Percentiles rank a stretch among this genome's conserved stretches.
Conservation (phyloP, 108 stramenopile genomes). For the Epithemia pelagica region DNA sequence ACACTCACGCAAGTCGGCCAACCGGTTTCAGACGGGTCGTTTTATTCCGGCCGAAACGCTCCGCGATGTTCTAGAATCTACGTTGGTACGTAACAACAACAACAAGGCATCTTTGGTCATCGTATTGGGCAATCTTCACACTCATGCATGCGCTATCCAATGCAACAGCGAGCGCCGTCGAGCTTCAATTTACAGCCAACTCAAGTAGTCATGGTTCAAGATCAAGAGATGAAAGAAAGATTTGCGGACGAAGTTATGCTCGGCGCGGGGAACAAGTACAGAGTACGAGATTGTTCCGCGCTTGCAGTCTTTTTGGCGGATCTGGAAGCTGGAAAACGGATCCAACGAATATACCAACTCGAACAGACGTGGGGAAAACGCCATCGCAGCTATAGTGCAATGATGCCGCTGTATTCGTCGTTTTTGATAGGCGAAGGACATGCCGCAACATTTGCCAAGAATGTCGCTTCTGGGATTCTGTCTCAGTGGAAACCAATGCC, state of each 20-base stretch:
- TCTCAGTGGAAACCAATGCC: slow-evolving; percentile 66
- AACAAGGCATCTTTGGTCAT: background rate
- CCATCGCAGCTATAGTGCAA: slow-evolving; percentile 56
- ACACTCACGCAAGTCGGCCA: slow-evolving; percentile 38
- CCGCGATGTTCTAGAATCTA: slow-evolving; percentile 49
- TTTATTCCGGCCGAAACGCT: slow-evolving; percentile 38
- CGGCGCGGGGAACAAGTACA: slow-evolving; percentile 68
- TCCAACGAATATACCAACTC: slow-evolving; percentile 51
- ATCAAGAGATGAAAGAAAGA: slow-evolving; percentile 33
- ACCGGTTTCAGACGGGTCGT: slow-evolving; percentile 55
- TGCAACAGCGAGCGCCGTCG: slow-evolving; percentile 59
- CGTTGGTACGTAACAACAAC: slow-evolving; percentile 41
- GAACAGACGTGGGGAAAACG: slow-evolving; percentile 38
- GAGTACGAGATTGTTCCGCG: slow-evolving; percentile 55
- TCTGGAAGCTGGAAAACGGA: slow-evolving; percentile 59
- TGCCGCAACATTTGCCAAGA: slow-evolving; percentile 54
- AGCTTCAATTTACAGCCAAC: slow-evolving; percentile 84
- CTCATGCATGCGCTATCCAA: slow-evolving; percentile 3
- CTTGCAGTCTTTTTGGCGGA: slow-evolving; percentile 73
- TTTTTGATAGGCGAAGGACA: slow-evolving; percentile 76
- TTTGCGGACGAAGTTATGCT: slow-evolving; percentile 65
- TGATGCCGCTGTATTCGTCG: slow-evolving; percentile 50
- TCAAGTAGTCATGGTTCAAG: slow-evolving; percentile 65
- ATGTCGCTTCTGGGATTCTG: slow-evolving; percentile 35
- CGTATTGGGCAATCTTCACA: slow-evolving; percentile 1